Evolutionary conservation across 768 basidiomycete species (phyloP), one percentile per base, ranked within the genome.

Genomic region (Trichaptum fuscoviolaceum): DNA sequence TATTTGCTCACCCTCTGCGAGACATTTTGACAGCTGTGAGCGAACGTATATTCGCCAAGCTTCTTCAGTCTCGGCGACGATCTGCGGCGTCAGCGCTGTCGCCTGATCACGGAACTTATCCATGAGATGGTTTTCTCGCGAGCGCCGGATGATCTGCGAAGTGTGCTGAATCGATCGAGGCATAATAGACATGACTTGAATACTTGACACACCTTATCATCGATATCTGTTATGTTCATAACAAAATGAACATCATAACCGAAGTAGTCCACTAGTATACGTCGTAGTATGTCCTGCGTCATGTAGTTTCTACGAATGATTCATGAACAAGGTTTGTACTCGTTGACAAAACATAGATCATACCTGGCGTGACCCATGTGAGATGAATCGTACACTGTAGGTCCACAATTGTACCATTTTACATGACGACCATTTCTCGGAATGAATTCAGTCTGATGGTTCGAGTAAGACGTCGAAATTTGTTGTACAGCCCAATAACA

Each of bases 361-460:
- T 74, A 96, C 95, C 96, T 87, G 7, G 97, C 97, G 80, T 99
- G 97, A 7, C 97, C 97, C 93, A 99, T 95, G 76, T 99, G 97
- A 57, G 94, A 91, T 15, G 95, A 88, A 81, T 99, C 97, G 76
- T 99, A 99, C 9, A 99, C 97, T 0, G 97, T 99, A 20, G 97
- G 96, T 10, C 97, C 96, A 73, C 97, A 99, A 76, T 97, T 98
- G 75, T 99, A 99, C 96, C 96, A 99, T 72, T 96, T 95, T n/a
- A 96, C 87, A 70, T 85, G 85, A 1, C 85, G 83, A 0, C 89
- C 90, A 68, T 85, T 79, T 63, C 74, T 81, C 7, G 94, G 87
- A 42, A 90, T 77, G 71, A 96, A 95, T 67, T 90, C 89, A 64
- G 85, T 89, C 93, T 95, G 72, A 63, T 18, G 27, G 59, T 59